Base-by-base conservation (phyloP, 176 grass and related monocot species). In the Juncus effusus region DNA sequence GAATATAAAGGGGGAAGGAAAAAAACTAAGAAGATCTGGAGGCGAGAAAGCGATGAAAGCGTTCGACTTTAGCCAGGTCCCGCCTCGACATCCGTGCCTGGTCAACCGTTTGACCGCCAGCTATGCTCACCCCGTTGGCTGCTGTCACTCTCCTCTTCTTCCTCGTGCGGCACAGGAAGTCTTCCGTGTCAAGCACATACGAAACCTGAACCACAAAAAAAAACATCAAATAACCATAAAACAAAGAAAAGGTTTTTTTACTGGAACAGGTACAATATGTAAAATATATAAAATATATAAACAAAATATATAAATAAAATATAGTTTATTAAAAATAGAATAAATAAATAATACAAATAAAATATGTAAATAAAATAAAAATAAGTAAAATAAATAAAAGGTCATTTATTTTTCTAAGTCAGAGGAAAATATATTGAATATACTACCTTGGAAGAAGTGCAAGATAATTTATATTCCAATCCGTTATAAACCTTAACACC, bases 381-480 rank as follows among this genome's bases (percentile, higher is more conserved):
- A 11, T 52, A 28, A 28, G 19, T 28, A 28, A 1, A 28, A 0
- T 28, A 28, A 28, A 28, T 1, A 0, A 28, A 28, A 28, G 19
- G 19, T 1, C 1, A 28, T 28, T 28, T 28, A 28, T 0, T 52
- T 52, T 8, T 52, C 9, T 52, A 12, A 8, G 13, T 68, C n/a
- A n/a, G 14, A 5, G 14, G 36, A 51, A n/a, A 51, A 13, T 14
- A 68, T 38, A 41, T 8, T 19, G 38, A 54, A 36, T 54, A 8
- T 42, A 62, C 1, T 64, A 99, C 94, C 85, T 99, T 99, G 13
- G 94, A 99, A 37, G 94, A 88, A 76, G 70, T 86, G 79, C 94
- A 99, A 12, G 88, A 86, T 84, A 99, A 89, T 83, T 99, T 99
- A 80, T 89, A 99, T 72, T 99, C 94, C 77, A 99, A 84, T 40